Percentiles rank a stretch among this genome's conserved stretches.
Conservation (phyloP, 768 basidiomycete genomes). For the Mycena chlorophos region DNA sequence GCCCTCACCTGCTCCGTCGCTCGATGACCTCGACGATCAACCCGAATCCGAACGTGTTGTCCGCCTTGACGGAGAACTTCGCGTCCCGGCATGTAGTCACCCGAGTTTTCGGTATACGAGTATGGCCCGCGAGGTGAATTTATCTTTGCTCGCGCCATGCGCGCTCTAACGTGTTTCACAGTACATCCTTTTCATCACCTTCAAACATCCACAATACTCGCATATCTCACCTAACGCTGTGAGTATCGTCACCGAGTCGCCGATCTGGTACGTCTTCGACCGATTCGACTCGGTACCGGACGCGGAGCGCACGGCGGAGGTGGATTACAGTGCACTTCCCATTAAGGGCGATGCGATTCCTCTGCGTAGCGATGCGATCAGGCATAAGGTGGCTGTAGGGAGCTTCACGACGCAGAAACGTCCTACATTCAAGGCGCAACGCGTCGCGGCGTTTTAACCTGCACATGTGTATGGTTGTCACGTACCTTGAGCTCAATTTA, state of each 20-base stretch:
- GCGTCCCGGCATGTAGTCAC: slow-evolving; percentile 16
- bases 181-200: slow-evolving; percentile 15
- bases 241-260: slow-evolving; percentile 12
- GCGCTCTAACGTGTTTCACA: background rate
- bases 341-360: slow-evolving; percentile 6
- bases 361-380: slow-evolving; percentile 1
- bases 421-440: slow-evolving; percentile 10
- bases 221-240: slow-evolving; percentile 17
- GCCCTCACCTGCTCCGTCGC: slow-evolving; percentile 13
- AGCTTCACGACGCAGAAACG: slow-evolving; percentile 8
- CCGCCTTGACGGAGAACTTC: slow-evolving; percentile 20
- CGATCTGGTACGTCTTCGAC: slow-evolving; percentile 18
- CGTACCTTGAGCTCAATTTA: no score
- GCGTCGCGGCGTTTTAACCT: slow-evolving; percentile 8
- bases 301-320: background rate
- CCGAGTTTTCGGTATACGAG: slow-evolving; percentile 17
- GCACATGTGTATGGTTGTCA: background rate
- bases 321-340: slow-evolving; percentile 3
- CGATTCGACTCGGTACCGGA: slow-evolving; percentile 4
- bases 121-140: slow-evolving; percentile 20
- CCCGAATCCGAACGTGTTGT: slow-evolving; percentile 10
- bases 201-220: slow-evolving; percentile 19
- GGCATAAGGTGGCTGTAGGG: slow-evolving; percentile 1
- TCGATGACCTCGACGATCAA: slow-evolving; percentile 4
- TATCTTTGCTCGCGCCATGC: background rate